Evolutionary conservation across 345 rosid genomes (phyloP).

Genomic region (Gossypium stocksii): DNA sequence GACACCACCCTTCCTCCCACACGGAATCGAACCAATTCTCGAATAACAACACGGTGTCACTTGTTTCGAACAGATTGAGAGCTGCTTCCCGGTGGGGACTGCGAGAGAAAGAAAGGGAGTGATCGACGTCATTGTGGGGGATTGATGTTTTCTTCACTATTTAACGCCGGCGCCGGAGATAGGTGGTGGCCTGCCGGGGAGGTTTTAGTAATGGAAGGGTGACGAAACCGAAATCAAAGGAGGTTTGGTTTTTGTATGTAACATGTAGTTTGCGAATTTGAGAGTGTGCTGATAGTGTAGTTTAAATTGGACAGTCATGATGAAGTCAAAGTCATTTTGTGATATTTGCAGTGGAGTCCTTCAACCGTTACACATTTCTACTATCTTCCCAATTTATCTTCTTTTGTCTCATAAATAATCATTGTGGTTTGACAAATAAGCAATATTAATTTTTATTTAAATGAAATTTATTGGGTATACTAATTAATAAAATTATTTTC

Average conservation of each 20-base stretch:
- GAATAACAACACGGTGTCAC: not conserved
- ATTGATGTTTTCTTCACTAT: not conserved
- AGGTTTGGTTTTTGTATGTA: conserved; percentile 1
- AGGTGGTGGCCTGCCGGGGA: conserved; percentile 23
- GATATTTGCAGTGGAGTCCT: not conserved
- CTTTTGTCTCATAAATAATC: too few species aligned
- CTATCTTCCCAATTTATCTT: too few species aligned
- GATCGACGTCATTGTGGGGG: conserved; percentile 35
- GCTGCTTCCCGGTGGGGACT: not conserved
- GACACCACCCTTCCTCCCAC: not conserved
- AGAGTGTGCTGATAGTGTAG: not conserved
- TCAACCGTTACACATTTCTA: not conserved
- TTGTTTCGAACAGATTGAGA: not conserved
- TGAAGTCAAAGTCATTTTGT: not conserved
- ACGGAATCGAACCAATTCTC: not conserved
- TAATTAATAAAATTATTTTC: too few species aligned
- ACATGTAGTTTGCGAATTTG: not conserved
- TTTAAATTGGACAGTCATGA: not conserved
- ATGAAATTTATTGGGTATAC: too few species aligned
- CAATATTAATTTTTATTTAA: too few species aligned
- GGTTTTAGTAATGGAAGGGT: not conserved
- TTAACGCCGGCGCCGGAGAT: conserved; percentile 22
- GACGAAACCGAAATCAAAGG: conserved; percentile 17
- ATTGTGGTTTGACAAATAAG: too few species aligned
- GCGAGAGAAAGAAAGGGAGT: conserved; percentile 17